phyloP scores from a whole-genome alignment of 257 asterid genomes.

The Handroanthus guayacan region DNA sequence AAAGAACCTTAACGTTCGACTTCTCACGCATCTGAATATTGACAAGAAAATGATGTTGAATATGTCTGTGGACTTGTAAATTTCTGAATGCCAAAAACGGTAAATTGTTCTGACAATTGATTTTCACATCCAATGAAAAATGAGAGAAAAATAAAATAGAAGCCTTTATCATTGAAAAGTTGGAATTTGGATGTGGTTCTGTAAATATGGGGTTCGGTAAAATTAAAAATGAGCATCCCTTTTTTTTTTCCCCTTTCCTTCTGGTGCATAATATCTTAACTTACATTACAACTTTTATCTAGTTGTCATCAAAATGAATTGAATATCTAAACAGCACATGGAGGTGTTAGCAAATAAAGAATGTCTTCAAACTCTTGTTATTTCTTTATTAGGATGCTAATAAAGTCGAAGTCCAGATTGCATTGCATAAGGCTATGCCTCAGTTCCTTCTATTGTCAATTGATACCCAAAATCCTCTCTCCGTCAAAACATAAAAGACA shows the following conservation, averaged over 20 bases:
- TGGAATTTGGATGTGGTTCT: neutral
- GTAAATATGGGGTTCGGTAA: neutral
- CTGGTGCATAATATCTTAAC: too few relatives aligned
- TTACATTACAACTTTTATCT: neutral
- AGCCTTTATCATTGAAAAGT: neutral
- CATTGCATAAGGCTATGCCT: neutral
- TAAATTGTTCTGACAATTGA: neutral
- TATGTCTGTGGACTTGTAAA: neutral
- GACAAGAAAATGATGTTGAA: neutral
- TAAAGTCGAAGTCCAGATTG: neutral
- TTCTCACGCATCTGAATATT: neutral
- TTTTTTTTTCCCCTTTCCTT: neutral
- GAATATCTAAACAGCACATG: neutral
- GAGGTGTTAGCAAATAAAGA: neutral
- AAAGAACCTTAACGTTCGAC: neutral
- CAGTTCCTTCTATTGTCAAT: neutral
- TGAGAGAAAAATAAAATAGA: neutral
- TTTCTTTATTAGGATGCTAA: conserved; percentile 1
- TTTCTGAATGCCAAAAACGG: neutral
- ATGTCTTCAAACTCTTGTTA: neutral
- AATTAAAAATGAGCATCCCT: neutral
- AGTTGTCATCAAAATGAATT: neutral
- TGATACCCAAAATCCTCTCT: too few relatives aligned
- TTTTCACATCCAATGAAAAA: neutral
- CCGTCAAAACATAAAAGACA: too few relatives aligned